Evolutionary conservation across 2,329 filamentous ascomycete species (phyloP), one percentile per base, ranked within the genome.

Genomic region (Shiraia bambusicola): DNA sequence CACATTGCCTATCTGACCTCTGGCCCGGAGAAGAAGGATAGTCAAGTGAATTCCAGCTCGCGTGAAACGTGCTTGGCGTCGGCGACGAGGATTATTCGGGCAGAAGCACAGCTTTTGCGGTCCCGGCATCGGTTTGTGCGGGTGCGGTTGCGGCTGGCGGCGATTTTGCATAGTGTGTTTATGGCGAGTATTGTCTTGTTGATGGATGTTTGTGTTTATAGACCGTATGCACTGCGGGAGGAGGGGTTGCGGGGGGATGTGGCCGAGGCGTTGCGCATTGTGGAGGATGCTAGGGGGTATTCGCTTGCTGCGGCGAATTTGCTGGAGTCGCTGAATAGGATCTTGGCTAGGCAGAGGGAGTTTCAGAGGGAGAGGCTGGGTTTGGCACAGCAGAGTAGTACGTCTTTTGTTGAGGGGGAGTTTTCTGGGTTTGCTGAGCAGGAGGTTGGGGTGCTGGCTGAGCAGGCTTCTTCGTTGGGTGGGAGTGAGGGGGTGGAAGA

Each of bases 61-160:
- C 53, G 64, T 24, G 56, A 67, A 39, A 53, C 66, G 1, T 69
- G 67, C 44, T 48, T 70, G 11, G 54, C 60, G 17, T 42, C 38
- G 13, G 63, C 67, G 6, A 59, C 66, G 6, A 52, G 57, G 17
- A 49, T 67, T 5, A 61, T 66, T 4, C 57, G 58, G 24, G 45
- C 58, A 6, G 41, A 54, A 12, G 10, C 29, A 9, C 40, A 26
- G 14, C 29, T 43, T 15, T 12, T 27, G 14, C 13, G 26, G 9
- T 43, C 40, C 10, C 10, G 22, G 3, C 36, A 39, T 17, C 28
- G 28, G 6, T 39, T 32, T 15, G 17, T 39, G 11, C 16, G 15
- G 14, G 19, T 32, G 2, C 15, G 36, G 16, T n/a, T 31, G 4
- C 16, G 36, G 4, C 14, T 39, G 14, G 28, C 36, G 8, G 36